Evolutionary conservation across 1,284 basidiomycete genomes (phyloP).

Genomic region (Marasmius sp.): DNA sequence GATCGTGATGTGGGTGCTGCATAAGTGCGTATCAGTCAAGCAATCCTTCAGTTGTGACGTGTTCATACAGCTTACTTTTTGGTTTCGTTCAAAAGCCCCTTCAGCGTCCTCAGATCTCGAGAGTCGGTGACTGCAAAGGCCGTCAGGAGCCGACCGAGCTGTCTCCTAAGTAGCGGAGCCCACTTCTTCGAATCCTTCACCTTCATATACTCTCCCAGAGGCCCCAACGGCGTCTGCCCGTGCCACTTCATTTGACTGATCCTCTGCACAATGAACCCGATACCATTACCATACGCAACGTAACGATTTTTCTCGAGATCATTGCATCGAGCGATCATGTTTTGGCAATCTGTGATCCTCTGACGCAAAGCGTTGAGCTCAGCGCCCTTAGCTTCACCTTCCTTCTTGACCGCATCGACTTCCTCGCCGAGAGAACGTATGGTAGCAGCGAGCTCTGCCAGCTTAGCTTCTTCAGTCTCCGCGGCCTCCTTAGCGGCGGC

Average conservation of each 20-base stretch:
- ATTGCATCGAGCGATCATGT: conserved; percentile 42
- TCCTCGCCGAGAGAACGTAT: conserved; percentile 31
- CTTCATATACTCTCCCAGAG: conserved; percentile 81
- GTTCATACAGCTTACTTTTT: conserved; percentile 50
- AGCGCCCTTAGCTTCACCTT: conserved; percentile 34
- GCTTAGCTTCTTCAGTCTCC: conserved; percentile 32
- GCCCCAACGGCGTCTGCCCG: conserved; percentile 79
- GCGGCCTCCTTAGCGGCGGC: conserved; percentile 39
- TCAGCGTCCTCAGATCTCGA: conserved; percentile 65
- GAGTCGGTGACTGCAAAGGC: conserved; percentile 80
- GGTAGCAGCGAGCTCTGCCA: conserved; percentile 31
- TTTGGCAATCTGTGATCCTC: conserved; percentile 42
- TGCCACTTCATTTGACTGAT: conserved; percentile 64
- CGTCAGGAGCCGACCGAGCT: conserved; percentile 64
- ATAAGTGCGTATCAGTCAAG: conserved; percentile 10
- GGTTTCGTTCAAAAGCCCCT: conserved; percentile 54
- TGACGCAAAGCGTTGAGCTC: conserved; percentile 32
- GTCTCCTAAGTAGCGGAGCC: conserved; percentile 64
- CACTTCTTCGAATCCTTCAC: conserved; percentile 70
- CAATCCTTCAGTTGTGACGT: not conserved
- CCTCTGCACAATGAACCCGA: conserved; percentile 56
- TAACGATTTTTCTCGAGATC: conserved; percentile 48
- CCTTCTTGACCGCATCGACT: conserved; percentile 27
- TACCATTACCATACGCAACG: conserved; percentile 64
- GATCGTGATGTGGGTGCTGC: conserved; percentile 46